Conservation (phyloP, 805 yeast genomes). For the Maudiozyma barnettii region DNA sequence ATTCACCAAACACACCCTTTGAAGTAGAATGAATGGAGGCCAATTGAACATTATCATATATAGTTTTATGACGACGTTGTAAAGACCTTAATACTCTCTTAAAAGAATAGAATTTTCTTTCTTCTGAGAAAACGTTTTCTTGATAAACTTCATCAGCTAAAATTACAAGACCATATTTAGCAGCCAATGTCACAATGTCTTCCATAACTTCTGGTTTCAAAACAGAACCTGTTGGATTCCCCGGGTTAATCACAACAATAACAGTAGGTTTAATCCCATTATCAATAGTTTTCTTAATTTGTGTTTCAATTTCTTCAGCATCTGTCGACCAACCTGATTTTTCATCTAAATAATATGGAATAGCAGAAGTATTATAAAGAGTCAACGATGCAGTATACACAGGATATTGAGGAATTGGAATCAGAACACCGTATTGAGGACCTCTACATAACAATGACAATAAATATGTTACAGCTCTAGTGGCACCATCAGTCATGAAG, state of each 20-base stretch:
- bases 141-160: slow-evolving; percentile 98
- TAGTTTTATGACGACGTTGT: slow-evolving; percentile 42
- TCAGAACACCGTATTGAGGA: slow-evolving; percentile 62
- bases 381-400: slow-evolving; percentile 89
- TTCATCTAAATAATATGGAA: slow-evolving; percentile 84
- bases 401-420: slow-evolving; percentile 98
- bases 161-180: slow-evolving; percentile 71
- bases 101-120: slow-evolving; percentile 69
- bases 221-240: slow-evolving; percentile 94
- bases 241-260: slow-evolving; percentile 91
- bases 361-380: slow-evolving; percentile 63
- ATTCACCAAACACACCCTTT: slow-evolving; percentile 94
- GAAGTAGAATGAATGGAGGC: slow-evolving; percentile 96
- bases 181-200: slow-evolving; percentile 67
- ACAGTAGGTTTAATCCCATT: slow-evolving; percentile 61
- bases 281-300: slow-evolving; percentile 38
- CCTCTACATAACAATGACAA: slow-evolving; percentile 62
- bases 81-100: slow-evolving; percentile 65
- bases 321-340: slow-evolving; percentile 74
- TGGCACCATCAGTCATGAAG: slow-evolving; percentile 88
- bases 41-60: slow-evolving; percentile 65
- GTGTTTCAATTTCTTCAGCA: slow-evolving; percentile 48
- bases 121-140: slow-evolving; percentile 66
- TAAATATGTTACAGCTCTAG: slow-evolving; percentile 79
- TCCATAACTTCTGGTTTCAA: slow-evolving; percentile 55